These are phyloP conservation scores for Fraxinus xanthoxyloides DNA, from an alignment of 305 asterid genomes.

Conservation along the genomic window DNA sequence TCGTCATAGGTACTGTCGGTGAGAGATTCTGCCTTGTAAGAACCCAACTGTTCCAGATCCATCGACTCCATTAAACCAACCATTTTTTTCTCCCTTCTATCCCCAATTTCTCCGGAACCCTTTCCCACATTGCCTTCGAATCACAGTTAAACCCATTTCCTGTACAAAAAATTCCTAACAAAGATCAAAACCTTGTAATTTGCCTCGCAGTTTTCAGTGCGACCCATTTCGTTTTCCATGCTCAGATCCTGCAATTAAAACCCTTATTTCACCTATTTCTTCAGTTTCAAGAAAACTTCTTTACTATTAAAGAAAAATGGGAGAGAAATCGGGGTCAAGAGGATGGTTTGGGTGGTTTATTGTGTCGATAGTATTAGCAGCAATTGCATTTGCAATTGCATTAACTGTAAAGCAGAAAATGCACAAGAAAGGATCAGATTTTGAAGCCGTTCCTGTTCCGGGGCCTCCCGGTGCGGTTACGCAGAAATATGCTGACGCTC, in stretches of 20 bases:
- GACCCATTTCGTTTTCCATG: background rate
- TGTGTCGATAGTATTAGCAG: constrained; percentile 40
- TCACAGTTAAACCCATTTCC: constrained; percentile 14
- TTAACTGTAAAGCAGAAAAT: constrained; percentile 35
- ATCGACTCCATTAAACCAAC: constrained; percentile 2
- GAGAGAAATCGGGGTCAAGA: constrained; percentile 44
- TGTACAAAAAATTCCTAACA: background rate
- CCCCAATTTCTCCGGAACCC: too few species aligned
- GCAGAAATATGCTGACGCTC: constrained; percentile 68
- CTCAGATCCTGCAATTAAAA: background rate
- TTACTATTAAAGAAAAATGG: constrained; percentile 39
- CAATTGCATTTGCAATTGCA: constrained; percentile 36
- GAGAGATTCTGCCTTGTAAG: constrained; percentile 11
- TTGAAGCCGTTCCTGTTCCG: constrained; percentile 67
- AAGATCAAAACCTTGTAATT: constrained; percentile 17
- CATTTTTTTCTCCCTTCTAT: constrained; percentile 2
- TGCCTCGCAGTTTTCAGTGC: background rate
- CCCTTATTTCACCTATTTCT: background rate
- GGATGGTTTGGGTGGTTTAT: constrained; percentile 69
- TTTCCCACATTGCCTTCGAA: background rate
- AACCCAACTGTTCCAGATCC: background rate
- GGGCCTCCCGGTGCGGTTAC: constrained; percentile 51
- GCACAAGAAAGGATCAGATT: constrained; percentile 19
- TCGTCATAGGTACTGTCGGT: constrained; percentile 33
- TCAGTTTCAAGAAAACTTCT: background rate